These are phyloP conservation scores for Priceomyces castillae DNA, from an alignment of 805 yeast species.

Conservation along the genomic window DNA sequence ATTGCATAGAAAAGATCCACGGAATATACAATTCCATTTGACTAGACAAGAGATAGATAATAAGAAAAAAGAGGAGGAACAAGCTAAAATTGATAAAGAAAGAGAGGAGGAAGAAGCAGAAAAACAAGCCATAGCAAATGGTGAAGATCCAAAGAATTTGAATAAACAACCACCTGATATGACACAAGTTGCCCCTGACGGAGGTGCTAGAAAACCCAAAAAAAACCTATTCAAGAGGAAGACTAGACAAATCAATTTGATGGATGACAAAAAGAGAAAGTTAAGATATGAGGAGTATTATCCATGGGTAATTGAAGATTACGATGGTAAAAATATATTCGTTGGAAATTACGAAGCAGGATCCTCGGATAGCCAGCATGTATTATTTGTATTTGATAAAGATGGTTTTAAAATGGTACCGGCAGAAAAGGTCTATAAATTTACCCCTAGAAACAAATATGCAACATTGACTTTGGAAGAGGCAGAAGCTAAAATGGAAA, in stretches of 20 bases:
- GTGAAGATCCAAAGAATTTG: constrained; percentile 12
- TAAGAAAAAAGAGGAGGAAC: constrained; percentile 37
- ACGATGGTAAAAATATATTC: constrained; percentile 90
- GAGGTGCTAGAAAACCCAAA: constrained; percentile 73
- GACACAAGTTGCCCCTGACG: constrained; percentile 88
- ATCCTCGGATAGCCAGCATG: constrained; percentile 73
- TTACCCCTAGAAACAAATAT: constrained; percentile 89
- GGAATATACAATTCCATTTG: constrained; percentile 82
- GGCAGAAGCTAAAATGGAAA: constrained; percentile 92
- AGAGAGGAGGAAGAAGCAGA: constrained; percentile 19
- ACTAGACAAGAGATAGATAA: constrained; percentile 73
- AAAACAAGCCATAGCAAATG: constrained; percentile 13
- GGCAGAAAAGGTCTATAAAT: constrained; percentile 88
- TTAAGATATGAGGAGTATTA: constrained; percentile 92
- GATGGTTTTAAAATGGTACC: constrained; percentile 93
- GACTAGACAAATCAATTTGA: constrained; percentile 77
- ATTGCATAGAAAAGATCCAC: constrained; percentile 90
- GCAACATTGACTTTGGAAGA: constrained; percentile 93
- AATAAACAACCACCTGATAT: constrained; percentile 43
- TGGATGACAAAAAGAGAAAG: constrained; percentile 79
- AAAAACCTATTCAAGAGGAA: constrained; percentile 65
- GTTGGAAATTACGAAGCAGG: constrained; percentile 96
- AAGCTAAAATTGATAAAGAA: constrained; percentile 21
- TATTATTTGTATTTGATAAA: constrained; percentile 77
- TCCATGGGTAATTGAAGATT: constrained; percentile 98